Evolutionary conservation across 345 rosid genomes (phyloP), one percentile per base, ranked within the genome.

Genomic region (Sapria himalayana): DNA sequence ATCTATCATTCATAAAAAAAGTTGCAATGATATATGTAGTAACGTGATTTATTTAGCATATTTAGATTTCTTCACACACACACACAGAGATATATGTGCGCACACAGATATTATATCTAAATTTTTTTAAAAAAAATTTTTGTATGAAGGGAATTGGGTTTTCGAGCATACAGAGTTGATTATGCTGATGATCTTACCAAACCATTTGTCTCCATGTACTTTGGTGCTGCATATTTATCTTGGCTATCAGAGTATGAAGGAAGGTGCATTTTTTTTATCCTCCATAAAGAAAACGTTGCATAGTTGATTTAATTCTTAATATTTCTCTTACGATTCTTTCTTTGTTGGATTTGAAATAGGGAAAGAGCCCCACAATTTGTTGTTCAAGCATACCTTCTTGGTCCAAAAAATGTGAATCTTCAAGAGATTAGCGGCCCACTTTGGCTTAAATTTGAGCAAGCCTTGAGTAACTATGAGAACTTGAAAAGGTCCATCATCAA

Each of bases 181-280:
- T 72, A 73, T 43, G 61, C 23, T 17, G 85, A 70, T 24, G 93
- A 89, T 53, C 45, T 89, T 32, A 60, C 50, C 29, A 89, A 67
- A 46, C 98, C 98, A 55, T 82, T 82, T 52, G 73, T 69, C 22
- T 89, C 94, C 13, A 62, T 76, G 76, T 89, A 82, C 67, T 82
- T 78, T 4, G 91, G 93, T 19, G 85, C 84, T 5, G 93, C 94
- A 20, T 82, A 82, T 46, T 43, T 76, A 49, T 68, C 79, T 24
- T 82, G 81, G 79, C 52, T 89, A 65, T 70, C 84, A 10, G 69
- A 65, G 58, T 82, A 82, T 38, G 91, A 89, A 62, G 85, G 93
- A 56, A 57, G 76, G 98, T 82, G 66, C 2, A 67, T 29, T 27
- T 49, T 14, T 24, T n/a, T n/a, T n/a, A n/a, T n/a, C n/a, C n/a